Conservation (phyloP, 306 rosid species). For the Arachis hypogaea region DNA sequence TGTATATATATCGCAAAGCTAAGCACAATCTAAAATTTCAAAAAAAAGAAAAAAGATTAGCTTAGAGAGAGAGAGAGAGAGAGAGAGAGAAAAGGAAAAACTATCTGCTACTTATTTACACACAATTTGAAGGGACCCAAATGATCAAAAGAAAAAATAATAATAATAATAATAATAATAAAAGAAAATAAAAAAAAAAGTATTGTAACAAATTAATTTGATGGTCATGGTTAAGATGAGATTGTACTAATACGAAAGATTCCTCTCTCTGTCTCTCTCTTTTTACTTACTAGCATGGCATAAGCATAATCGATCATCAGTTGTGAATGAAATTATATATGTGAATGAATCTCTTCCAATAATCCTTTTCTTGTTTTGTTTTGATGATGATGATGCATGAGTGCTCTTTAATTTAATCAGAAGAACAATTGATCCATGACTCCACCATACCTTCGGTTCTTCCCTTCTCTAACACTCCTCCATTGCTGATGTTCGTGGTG, state of each 20-base stretch:
- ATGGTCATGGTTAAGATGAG: conserved; percentile 55
- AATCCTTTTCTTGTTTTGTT: neutral
- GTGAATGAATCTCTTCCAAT: conserved; percentile 10
- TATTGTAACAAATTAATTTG: conserved; percentile 45
- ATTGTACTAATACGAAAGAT: conserved; percentile 33
- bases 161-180: neutral
- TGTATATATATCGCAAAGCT: too few species aligned
- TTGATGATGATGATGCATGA: neutral
- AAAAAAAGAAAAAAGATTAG: neutral
- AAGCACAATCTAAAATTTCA: conserved; percentile 28
- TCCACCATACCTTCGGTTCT: conserved; percentile 92
- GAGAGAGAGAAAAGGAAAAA: conserved; percentile 11
- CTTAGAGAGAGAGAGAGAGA: neutral
- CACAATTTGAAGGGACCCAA: conserved; percentile 47
- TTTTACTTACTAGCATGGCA: too few species aligned
- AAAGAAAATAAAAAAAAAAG: neutral
- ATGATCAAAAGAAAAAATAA: neutral
- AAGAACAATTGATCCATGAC: conserved; percentile 93
- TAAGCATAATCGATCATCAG: too few species aligned
- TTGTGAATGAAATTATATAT: conserved; percentile 6
- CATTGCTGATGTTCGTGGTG: conserved; percentile 12
- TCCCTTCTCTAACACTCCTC: conserved; percentile 44
- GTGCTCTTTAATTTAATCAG: conserved; percentile 50
- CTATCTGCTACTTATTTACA: conserved; percentile 62
- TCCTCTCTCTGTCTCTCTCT: too few species aligned